These are phyloP conservation scores for Pleurotus giganteus DNA, from an alignment of 768 basidiomycete genomes.

Conservation along the genomic window DNA sequence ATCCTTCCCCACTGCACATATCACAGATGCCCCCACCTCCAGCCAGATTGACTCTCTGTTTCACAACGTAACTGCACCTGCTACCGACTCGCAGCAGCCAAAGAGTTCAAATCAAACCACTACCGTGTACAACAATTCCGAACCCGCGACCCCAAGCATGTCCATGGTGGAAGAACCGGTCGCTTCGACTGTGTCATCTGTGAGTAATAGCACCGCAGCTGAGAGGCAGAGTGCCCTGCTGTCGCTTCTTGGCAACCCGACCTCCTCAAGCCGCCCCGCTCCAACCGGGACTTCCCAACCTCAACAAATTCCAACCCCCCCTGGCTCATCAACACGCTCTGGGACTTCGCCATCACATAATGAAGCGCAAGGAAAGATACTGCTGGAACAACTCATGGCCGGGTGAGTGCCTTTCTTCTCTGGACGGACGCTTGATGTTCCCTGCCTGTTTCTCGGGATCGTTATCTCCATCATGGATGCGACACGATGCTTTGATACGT, in stretches of 20 bases:
- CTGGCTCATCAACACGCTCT: conserved; percentile 55
- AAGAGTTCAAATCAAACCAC: conserved; percentile 15
- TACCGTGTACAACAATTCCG: conserved; percentile 31
- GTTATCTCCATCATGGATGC: not conserved
- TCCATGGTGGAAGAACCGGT: conserved; percentile 45
- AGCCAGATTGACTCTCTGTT: conserved; percentile 70
- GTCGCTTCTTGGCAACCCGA: conserved; percentile 58
- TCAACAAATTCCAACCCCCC: conserved; percentile 72
- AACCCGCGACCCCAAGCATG: conserved; percentile 38
- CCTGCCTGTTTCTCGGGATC: not conserved
- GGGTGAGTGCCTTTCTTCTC: conserved; percentile 50
- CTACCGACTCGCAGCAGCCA: conserved; percentile 38
- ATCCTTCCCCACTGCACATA: conserved; percentile 33
- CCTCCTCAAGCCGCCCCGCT: conserved; percentile 25
- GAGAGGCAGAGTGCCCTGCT: conserved; percentile 78
- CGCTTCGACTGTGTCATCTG: conserved; percentile 36
- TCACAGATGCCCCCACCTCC: conserved; percentile 44
- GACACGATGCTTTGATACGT: conserved; percentile 1
- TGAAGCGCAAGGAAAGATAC: conserved; percentile 68
- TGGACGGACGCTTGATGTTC: not conserved
- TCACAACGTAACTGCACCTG: conserved; percentile 44
- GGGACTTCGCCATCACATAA: conserved; percentile 55
- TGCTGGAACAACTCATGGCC: conserved; percentile 80
- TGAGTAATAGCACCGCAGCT: conserved; percentile 40
- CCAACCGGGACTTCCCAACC: conserved; percentile 28